phyloP scores from a whole-genome alignment of 148 eudicot species.

The Chenopodium formosanum region DNA sequence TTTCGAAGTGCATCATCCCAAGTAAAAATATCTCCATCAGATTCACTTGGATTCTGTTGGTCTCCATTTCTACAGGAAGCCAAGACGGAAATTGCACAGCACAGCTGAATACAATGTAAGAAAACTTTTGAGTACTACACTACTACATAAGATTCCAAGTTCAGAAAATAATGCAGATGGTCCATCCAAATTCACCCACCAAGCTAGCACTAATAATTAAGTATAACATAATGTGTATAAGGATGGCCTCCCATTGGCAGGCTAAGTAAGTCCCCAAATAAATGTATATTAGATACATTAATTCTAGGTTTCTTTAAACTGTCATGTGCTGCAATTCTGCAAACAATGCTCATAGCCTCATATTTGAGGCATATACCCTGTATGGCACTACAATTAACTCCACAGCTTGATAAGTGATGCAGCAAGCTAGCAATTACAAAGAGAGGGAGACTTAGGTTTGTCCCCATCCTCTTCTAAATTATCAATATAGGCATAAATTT shows the following conservation, averaged over 20 bases:
- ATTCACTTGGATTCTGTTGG: slow-evolving; percentile 26
- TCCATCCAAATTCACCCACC: background rate
- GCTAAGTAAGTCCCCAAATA: background rate
- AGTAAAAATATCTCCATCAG: slow-evolving; percentile 34
- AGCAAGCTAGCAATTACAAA: background rate
- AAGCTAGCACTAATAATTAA: background rate
- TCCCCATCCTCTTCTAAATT: too few relatives aligned
- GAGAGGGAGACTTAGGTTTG: background rate
- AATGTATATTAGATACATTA: background rate
- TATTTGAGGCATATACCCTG: background rate
- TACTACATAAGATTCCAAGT: background rate
- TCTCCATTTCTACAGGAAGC: slow-evolving; percentile 33
- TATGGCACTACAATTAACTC: background rate
- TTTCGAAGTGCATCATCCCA: slow-evolving; percentile 75
- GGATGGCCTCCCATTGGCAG: background rate
- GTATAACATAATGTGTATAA: background rate
- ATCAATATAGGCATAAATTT: background rate
- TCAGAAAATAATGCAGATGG: background rate
- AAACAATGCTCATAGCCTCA: background rate
- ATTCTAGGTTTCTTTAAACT: background rate
- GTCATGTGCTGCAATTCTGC: background rate
- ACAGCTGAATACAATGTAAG: slow-evolving; percentile 34
- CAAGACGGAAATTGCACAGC: slow-evolving; percentile 40
- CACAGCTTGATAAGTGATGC: background rate
- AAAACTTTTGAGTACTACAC: background rate